Evolutionary conservation across 805 yeast genomes (phyloP).

Genomic region (Komagataella pseudopastoris): DNA sequence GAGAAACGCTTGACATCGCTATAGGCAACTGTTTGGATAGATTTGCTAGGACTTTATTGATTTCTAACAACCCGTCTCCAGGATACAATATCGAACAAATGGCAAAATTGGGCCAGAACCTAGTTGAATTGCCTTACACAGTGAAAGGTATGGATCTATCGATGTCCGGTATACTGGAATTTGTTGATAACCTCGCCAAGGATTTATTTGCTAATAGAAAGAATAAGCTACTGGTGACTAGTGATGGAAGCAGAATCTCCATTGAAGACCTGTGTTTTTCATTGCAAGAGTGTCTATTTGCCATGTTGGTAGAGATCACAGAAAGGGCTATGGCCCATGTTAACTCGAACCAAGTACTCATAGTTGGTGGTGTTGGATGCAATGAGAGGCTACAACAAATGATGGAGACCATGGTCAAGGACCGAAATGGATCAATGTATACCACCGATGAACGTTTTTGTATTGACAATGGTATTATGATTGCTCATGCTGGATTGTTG

Average conservation of each 20-base stretch:
- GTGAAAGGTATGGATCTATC: conserved; percentile 98
- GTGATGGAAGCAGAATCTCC: conserved; percentile 41
- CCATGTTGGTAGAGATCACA: conserved; percentile 96
- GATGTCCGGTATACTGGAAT: conserved; percentile 90
- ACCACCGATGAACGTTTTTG: conserved; percentile 97
- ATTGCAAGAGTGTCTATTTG: conserved; percentile 81
- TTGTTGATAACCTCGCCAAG: conserved; percentile 67
- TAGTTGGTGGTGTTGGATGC: conserved; percentile 98
- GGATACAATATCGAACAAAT: conserved; percentile 94
- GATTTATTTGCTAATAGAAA: conserved; percentile 42
- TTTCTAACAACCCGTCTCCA: conserved; percentile 90
- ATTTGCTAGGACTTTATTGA: conserved; percentile 82
- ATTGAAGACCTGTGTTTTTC: conserved; percentile 87
- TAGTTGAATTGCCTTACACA: conserved; percentile 81
- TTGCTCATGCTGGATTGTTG: conserved; percentile 92
- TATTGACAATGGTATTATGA: conserved; percentile 97
- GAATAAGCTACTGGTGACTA: conserved; percentile 24
- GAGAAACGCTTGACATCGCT: conserved; percentile 97
- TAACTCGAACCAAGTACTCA: conserved; percentile 72
- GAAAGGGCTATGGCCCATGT: conserved; percentile 99
- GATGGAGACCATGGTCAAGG: conserved; percentile 93
- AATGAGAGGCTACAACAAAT: conserved; percentile 83
- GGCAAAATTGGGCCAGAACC: conserved; percentile 55
- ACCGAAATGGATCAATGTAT: conserved; percentile 75
- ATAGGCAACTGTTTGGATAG: conserved; percentile 95